A percentile compares a stretch with the other conserved stretches of the same genome.
Evolutionary conservation across 371 early-diverging fungal species (phyloP).

Genomic region (Apophysomyces trapeziformis): DNA sequence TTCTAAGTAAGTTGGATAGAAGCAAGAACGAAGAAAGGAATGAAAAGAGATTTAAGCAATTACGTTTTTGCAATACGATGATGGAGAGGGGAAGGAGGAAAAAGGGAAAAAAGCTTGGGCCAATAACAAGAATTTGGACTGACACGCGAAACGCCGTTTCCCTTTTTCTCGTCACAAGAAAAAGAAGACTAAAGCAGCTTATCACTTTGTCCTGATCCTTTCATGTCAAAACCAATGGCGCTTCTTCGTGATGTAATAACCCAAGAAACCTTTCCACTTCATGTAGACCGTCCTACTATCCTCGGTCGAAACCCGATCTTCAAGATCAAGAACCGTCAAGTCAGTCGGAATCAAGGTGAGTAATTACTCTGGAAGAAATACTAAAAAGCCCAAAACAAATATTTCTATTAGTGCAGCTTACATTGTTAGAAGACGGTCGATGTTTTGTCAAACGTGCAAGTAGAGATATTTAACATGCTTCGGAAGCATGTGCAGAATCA

Average conservation of each 20-base stretch:
- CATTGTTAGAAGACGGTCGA: conserved; percentile 18
- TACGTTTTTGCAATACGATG: background rate
- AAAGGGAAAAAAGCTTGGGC: no score
- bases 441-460: conserved; percentile 20
- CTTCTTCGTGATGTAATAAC: background rate
- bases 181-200: no score
- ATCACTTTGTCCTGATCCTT: no score
- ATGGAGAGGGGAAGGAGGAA: background rate
- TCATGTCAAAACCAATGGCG: background rate
- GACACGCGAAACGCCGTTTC: no score
- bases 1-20: background rate
- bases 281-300: background rate
- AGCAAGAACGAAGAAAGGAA: background rate
- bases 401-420: conserved; percentile 12
- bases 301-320: conserved; percentile 10
- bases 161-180: no score
- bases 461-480: background rate
- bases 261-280: background rate
- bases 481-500: background rate
- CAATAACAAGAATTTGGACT: no score
- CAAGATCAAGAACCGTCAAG: background rate
- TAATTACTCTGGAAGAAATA: background rate
- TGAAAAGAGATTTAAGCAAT: conserved; percentile 2
- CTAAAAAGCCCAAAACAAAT: background rate
- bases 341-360: conserved; percentile 16